phyloP scores from a whole-genome alignment of 2,329 filamentous ascomycete species.

The Cladosporium sp. region DNA sequence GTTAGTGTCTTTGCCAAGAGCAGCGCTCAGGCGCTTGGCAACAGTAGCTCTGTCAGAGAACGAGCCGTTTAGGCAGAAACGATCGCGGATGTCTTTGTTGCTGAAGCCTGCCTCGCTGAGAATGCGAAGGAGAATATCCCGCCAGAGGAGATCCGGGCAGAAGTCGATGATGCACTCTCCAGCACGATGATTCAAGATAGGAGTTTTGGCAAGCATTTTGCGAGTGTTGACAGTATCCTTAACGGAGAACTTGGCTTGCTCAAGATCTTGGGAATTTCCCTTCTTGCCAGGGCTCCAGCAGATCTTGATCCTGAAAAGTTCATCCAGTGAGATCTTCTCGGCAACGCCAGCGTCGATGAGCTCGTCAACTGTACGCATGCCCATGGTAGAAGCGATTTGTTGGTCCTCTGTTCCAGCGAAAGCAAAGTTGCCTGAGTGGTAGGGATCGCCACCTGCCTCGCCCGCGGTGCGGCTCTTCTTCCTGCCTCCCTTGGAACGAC shows the following conservation, averaged over 20 bases:
- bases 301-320: conserved; percentile 26
- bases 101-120: conserved; percentile 27
- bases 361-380: conserved; percentile 20
- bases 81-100: conserved; percentile 32
- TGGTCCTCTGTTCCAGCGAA: conserved; percentile 22
- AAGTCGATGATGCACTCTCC: conserved; percentile 35
- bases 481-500: conserved; percentile 10
- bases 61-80: conserved; percentile 33
- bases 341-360: conserved; percentile 27
- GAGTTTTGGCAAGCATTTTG: conserved; percentile 24
- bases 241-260: conserved; percentile 28
- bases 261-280: conserved; percentile 26
- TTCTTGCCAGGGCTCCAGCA: conserved; percentile 33
- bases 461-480: conserved; percentile 20
- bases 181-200: conserved; percentile 27
- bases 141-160: conserved; percentile 33
- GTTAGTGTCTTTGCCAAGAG: conserved; percentile 31
- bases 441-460: conserved; percentile 22
- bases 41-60: conserved; percentile 33
- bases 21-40: conserved; percentile 33
- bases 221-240: conserved; percentile 31
- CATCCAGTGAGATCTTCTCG: conserved; percentile 21
- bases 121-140: conserved; percentile 32
- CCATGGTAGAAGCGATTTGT: conserved; percentile 1
- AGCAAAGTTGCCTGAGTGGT: conserved; percentile 28